Conservation (phyloP, 2,329 filamentous ascomycete species). For the Botrytis aclada region DNA sequence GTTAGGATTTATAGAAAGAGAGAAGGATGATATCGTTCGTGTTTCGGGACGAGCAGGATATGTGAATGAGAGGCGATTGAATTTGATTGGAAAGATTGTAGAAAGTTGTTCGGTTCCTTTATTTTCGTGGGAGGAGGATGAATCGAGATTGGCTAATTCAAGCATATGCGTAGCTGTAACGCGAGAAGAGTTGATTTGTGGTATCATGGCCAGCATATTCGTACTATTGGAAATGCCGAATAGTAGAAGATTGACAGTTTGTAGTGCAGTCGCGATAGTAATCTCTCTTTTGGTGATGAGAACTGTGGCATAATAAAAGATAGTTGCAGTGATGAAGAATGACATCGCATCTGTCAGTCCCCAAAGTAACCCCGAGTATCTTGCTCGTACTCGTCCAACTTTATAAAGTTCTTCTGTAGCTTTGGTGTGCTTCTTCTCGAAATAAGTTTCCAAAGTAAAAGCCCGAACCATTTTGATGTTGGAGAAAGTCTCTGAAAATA, state of each 20-base stretch:
- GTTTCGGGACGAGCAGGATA: conserved; percentile 60
- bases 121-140: conserved; percentile 28
- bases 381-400: conserved; percentile 63
- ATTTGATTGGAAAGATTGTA: conserved; percentile 45
- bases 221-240: conserved; percentile 75
- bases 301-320: conserved; percentile 78
- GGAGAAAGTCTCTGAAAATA: conserved; percentile 72
- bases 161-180: conserved; percentile 72
- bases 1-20: conserved; percentile 59
- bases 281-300: conserved; percentile 53
- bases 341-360: conserved; percentile 74
- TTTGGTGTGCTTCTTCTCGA: conserved; percentile 58
- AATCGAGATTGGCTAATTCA: conserved; percentile 60
- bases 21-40: conserved; percentile 60
- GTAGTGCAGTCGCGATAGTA: conserved; percentile 59
- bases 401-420: conserved; percentile 52
- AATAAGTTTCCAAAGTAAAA: conserved; percentile 70
- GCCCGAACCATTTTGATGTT: conserved; percentile 77
- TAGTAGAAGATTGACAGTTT: conserved; percentile 79
- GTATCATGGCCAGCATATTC: conserved; percentile 68
- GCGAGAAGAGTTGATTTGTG: conserved; percentile 73
- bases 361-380: conserved; percentile 67
- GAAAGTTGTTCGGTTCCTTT: conserved; percentile 48
- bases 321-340: conserved; percentile 69
- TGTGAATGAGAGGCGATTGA: conserved; percentile 64